Evolutionary conservation across 23 red algal genomes (phyloP).

Genomic region (Rhodosorus marinus): DNA sequence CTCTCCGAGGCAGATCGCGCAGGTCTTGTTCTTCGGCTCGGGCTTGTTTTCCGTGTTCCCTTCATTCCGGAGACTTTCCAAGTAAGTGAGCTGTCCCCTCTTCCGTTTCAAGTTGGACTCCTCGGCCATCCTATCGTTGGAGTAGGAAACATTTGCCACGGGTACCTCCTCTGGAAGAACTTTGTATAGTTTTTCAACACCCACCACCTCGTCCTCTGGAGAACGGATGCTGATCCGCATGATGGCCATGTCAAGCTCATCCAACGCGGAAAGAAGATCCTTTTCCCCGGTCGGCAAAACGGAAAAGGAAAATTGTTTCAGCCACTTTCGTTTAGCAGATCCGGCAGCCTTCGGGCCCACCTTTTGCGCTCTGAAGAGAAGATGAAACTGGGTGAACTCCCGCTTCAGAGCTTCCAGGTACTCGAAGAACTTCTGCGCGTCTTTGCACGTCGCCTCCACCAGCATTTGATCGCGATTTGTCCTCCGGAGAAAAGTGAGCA

Average conservation of each 20-base stretch:
- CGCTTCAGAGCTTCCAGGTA: conserved; percentile 4
- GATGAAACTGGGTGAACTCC: conserved; percentile 12
- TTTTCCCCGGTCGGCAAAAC: no score
- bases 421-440: not conserved
- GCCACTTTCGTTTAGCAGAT: no score
- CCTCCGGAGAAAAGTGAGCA: not conserved
- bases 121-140: not conserved
- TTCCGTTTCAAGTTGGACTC: conserved; percentile 4
- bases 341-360: conserved; percentile 2
- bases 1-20: not conserved
- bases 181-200: not conserved
- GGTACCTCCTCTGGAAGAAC: not conserved
- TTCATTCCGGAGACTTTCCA: not conserved
- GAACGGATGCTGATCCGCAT: not conserved
- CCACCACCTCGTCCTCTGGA: not conserved
- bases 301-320: no score
- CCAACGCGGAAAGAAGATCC: not conserved
- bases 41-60: no score
- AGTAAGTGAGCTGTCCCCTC: conserved; percentile 1
- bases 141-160: not conserved
- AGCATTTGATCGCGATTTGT: not conserved
- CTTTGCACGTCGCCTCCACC: not conserved
- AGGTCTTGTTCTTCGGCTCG: conserved; percentile 3
- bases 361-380: conserved; percentile 15
- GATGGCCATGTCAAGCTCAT: not conserved